Percentiles rank a stretch among this genome's conserved stretches.
Conservation (phyloP, 352 stramenopile species). For the Phytophthora agathidicida region DNA sequence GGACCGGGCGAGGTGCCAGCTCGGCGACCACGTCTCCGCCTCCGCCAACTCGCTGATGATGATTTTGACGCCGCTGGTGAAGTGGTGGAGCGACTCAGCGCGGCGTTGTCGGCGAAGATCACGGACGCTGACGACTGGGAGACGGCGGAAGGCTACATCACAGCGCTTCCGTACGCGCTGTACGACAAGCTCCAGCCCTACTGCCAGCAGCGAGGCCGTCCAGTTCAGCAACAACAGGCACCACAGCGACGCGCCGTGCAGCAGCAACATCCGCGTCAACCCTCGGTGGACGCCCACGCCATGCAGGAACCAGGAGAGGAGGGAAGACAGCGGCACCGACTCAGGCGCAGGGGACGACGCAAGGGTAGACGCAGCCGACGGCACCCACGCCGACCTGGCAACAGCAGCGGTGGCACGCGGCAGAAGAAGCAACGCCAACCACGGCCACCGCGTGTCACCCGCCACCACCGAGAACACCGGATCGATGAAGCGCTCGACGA, state of each 20-base stretch:
- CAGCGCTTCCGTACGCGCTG: background rate
- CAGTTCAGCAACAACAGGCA: background rate
- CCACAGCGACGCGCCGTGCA: too few relatives aligned
- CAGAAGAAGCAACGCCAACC: background rate
- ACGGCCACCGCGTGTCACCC: slow-evolving; percentile 1
- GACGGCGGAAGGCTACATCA: slow-evolving; percentile 12
- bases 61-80: background rate
- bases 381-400: too few relatives aligned
- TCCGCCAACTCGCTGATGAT: background rate
- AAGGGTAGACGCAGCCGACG: too few relatives aligned
- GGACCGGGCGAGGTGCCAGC: background rate
- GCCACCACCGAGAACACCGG: background rate
- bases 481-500: slow-evolving; percentile 15
- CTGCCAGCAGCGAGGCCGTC: background rate
- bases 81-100: background rate
- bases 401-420: too few relatives aligned
- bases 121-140: slow-evolving; percentile 11
- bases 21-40: slow-evolving; percentile 1
- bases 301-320: too few relatives aligned
- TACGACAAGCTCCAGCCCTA: slow-evolving; percentile 11
- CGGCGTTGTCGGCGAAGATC: slow-evolving; percentile 13
- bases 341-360: too few relatives aligned
- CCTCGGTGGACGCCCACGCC: too few relatives aligned
- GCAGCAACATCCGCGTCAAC: too few relatives aligned
- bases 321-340: too few relatives aligned